Base-by-base conservation (phyloP, 169 alveolate genomes). In the Plasmodium blacklocki region DNA sequence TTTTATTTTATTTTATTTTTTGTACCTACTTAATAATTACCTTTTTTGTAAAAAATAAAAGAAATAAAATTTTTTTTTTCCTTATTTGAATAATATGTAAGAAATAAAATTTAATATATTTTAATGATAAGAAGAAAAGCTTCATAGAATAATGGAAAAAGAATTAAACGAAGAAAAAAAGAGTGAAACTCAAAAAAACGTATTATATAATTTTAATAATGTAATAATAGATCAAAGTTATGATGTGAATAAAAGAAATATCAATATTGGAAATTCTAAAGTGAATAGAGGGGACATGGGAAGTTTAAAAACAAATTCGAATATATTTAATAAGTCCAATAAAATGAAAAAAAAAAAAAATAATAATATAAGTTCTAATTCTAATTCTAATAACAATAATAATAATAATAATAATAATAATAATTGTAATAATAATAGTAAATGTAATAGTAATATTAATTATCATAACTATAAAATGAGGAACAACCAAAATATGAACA, bases 71-170 rank as follows among this genome's bases (percentile, higher is more conserved):
- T 39, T 39, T 39, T 39, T 39, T 39, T 39, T 39, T 4, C 9
- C 9, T 39, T 39, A 39, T 39, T 7, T 39, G 47, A 39, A 39
- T 39, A 39, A 39, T 39, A 1, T n/a, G 47, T 39, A 5, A 39
- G 19, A 54, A 19, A 3, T 14, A 18, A 54, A 67, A 67, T 32
- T 56, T 18, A 67, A 67, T 39, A n/a, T 4, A 60, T 56, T n/a
- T 56, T 18, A 56, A 14, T 5, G 15, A 56, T 5, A 56, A 14
- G 8, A 11, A 21, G 14, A 12, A 71, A 71, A 8, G 21, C 54
- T 11, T 15, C 15, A 50, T 43, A 15, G 49, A 39, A 78, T 78
- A 63, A 78, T 78, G 89, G 67, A 78, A 64, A 78, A 66, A 56
- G 70, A 64, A 66, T 45, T 52, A 73, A 78, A 78, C 8, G 78